Conservation (phyloP, 139 green algal species). For the Penium margaritaceum region DNA sequence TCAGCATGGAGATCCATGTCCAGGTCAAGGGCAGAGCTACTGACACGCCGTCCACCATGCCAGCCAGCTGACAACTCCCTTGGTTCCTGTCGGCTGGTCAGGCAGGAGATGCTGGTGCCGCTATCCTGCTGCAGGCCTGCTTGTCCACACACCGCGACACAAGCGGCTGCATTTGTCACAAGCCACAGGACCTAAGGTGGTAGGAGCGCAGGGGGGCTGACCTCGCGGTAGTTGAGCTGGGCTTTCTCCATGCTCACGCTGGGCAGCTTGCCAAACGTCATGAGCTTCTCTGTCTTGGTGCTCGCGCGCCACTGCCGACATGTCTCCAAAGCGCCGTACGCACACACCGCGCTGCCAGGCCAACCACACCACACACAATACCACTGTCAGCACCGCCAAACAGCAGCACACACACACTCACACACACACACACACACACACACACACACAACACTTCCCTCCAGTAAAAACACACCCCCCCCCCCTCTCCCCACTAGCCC, state of each 20-base stretch:
- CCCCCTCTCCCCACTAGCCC: too few species aligned
- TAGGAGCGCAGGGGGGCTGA: neutral
- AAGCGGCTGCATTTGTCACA: neutral
- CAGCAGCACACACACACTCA: neutral
- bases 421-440: too few species aligned
- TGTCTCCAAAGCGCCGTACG: conserved; percentile 91
- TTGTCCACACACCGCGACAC: too few species aligned
- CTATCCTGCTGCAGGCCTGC: too few species aligned
- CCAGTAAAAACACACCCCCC: too few species aligned
- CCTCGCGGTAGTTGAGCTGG: conserved; percentile 60
- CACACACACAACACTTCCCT: too few species aligned
- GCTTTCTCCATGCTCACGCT: conserved; percentile 64
- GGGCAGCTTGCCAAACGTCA: conserved; percentile 83
- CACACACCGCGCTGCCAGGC: conserved; percentile 87
- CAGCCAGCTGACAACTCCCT: too few species aligned
- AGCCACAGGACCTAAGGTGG: neutral
- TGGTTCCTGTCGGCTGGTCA: too few species aligned
- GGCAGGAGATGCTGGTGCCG: too few species aligned
- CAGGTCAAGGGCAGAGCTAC: too few species aligned
- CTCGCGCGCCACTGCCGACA: conserved; percentile 83
- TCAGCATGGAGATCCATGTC: too few species aligned
- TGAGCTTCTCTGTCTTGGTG: conserved; percentile 62
- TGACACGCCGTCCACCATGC: too few species aligned
- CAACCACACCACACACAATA: neutral
- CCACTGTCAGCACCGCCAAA: neutral